Conservation (phyloP, 1,139 yeast genomes). For the Meyerozyma athensensis region DNA sequence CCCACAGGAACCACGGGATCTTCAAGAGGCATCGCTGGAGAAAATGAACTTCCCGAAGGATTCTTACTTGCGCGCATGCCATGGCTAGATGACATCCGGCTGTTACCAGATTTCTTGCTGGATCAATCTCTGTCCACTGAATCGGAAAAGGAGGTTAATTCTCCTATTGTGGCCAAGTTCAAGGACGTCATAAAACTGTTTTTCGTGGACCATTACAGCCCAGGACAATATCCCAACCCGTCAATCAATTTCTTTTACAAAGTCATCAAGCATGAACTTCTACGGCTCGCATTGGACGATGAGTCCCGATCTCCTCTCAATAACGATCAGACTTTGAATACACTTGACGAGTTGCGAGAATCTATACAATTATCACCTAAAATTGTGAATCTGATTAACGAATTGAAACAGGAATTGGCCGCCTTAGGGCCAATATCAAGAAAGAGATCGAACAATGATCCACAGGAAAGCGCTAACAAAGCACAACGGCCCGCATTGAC, state of each 20-base stretch:
- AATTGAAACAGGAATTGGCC: background rate
- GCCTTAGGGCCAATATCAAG: slow-evolving; percentile 5
- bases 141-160: no score
- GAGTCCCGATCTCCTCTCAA: slow-evolving; percentile 18
- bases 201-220: slow-evolving; percentile 45
- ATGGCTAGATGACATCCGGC: slow-evolving; percentile 58
- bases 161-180: slow-evolving; percentile 19
- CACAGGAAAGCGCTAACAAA: slow-evolving; percentile 11
- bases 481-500: slow-evolving; percentile 19
- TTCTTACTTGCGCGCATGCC: slow-evolving; percentile 59
- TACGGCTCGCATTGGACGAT: slow-evolving; percentile 52
- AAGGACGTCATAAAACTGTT: slow-evolving; percentile 36
- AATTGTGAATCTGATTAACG: background rate
- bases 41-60: slow-evolving; percentile 50
- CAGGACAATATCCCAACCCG: slow-evolving; percentile 62
- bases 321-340: slow-evolving; percentile 16
- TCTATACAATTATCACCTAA: slow-evolving; percentile 8
- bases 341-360: slow-evolving; percentile 13
- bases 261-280: slow-evolving; percentile 58
- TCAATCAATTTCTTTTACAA: slow-evolving; percentile 62
- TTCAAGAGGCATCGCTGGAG: slow-evolving; percentile 13
- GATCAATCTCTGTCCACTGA: no score
- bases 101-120: slow-evolving; percentile 31
- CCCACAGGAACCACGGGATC: slow-evolving; percentile 41
- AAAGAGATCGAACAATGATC: slow-evolving; percentile 14